A percentile compares a stretch with the other conserved stretches of the same genome.
These are phyloP conservation scores for Gracilariopsis chorda DNA, from an alignment of 23 red algal species.

Conservation along the genomic window DNA sequence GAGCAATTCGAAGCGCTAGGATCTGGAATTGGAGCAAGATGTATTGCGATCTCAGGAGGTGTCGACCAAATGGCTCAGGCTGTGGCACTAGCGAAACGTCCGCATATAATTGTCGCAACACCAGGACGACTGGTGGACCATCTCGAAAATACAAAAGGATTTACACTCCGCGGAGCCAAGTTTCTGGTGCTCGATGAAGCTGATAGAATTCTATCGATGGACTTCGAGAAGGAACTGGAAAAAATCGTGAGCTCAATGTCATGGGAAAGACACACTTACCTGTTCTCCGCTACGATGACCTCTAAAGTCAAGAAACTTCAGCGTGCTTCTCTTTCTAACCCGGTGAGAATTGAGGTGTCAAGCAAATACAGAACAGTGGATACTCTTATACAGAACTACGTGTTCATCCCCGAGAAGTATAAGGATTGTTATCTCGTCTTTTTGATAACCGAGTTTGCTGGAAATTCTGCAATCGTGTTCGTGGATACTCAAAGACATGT, in stretches of 20 bases:
- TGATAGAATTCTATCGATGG: conserved; percentile 94
- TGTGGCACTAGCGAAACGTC: conserved; percentile 91
- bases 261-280: conserved; percentile 60
- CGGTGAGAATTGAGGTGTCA: conserved; percentile 85
- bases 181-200: conserved; percentile 97
- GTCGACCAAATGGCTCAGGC: conserved; percentile 96
- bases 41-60: conserved; percentile 77
- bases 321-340: conserved; percentile 79
- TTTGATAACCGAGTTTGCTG: conserved; percentile 75
- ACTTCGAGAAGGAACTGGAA: conserved; percentile 98
- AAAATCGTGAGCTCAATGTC: conserved; percentile 78
- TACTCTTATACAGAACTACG: conserved; percentile 89
- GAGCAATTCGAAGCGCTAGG: conserved; percentile 92
- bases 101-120: conserved; percentile 97
- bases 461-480: conserved; percentile 88
- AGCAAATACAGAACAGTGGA: conserved; percentile 94
- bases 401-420: conserved; percentile 97
- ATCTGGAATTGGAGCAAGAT: conserved; percentile 59
- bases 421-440: conserved; percentile 98
- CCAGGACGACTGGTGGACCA: conserved; percentile 98
- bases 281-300: conserved; percentile 99
- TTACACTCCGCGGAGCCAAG: conserved; percentile 67
- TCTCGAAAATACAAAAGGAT: conserved; percentile 95
- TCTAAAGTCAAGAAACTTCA: conserved; percentile 95
- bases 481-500: conserved; percentile 94